Evolutionary conservation across 176 grass and related monocot species (phyloP).

Genomic region (Echinochloa phyllopogon): DNA sequence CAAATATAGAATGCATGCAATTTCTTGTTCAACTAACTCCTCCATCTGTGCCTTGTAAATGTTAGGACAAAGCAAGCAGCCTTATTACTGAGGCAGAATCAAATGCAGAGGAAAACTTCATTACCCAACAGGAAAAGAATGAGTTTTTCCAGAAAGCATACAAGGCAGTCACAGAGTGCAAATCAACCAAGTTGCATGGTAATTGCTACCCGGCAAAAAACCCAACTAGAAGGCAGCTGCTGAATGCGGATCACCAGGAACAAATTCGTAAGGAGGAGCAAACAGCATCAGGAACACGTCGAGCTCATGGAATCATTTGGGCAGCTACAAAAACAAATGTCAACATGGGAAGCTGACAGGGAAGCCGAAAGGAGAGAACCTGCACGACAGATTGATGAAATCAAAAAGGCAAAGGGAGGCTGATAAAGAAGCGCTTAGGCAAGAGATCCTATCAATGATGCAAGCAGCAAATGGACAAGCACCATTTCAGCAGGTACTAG

Average conservation of each 20-base stretch:
- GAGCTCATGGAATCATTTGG: too few relatives aligned
- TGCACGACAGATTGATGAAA: too few relatives aligned
- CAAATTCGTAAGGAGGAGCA: conserved; percentile 11
- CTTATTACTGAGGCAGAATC: too few relatives aligned
- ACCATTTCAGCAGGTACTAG: not conserved
- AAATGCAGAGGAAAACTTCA: too few relatives aligned
- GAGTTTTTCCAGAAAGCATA: not conserved
- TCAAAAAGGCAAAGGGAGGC: too few relatives aligned
- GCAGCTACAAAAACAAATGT: not conserved
- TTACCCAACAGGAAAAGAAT: too few relatives aligned
- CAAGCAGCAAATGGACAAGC: not conserved
- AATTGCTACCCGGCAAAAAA: too few relatives aligned
- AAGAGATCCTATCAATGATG: not conserved
- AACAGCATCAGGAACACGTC: conserved; percentile 12
- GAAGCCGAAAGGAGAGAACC: not conserved
- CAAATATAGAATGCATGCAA: too few relatives aligned
- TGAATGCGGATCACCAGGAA: not conserved
- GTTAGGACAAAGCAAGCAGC: too few relatives aligned
- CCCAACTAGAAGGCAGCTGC: too few relatives aligned
- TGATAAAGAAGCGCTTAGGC: not conserved
- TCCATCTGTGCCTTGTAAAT: too few relatives aligned
- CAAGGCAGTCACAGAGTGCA: not conserved
- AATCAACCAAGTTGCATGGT: conserved; percentile 7
- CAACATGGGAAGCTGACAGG: not conserved
- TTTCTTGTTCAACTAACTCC: too few relatives aligned